A percentile compares a stretch with the other conserved stretches of the same genome.
Conservation (phyloP, 2,329 filamentous ascomycete species). For the Clonostachys sp. region DNA sequence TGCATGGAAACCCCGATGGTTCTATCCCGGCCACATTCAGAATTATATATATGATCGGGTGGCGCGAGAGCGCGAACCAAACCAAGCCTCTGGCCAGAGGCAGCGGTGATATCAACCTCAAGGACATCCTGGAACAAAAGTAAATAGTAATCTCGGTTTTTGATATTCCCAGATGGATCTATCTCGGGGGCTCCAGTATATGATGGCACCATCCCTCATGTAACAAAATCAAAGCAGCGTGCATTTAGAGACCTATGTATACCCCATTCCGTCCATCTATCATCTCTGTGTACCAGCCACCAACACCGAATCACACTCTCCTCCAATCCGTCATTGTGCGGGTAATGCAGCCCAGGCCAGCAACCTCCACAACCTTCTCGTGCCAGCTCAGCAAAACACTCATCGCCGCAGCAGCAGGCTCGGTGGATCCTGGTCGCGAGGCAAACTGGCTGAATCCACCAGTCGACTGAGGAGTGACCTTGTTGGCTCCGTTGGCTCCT, state of each 20-base stretch:
- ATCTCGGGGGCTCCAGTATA: too few species aligned
- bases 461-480: conserved; percentile 69
- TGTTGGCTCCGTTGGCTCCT: conserved; percentile 29
- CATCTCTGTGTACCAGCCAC: not conserved
- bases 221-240: too few species aligned
- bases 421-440: conserved; percentile 47
- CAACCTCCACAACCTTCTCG: conserved; percentile 94
- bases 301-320: conserved; percentile 43
- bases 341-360: conserved; percentile 85
- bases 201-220: too few species aligned
- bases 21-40: conserved; percentile 86
- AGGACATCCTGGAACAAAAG: conserved; percentile 58
- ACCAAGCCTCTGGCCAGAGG: conserved; percentile 76
- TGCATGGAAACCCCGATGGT: conserved; percentile 80
- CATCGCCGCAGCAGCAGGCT: conserved; percentile 83
- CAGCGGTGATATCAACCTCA: conserved; percentile 82
- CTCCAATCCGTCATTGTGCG: conserved; percentile 95
- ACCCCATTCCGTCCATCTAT: not conserved
- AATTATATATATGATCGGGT: conserved; percentile 98
- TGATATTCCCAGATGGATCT: too few species aligned
- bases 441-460: conserved; percentile 79
- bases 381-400: conserved; percentile 98
- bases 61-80: conserved; percentile 82
- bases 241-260: too few species aligned
- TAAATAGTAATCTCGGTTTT: not conserved